Base-by-base conservation (phyloP, 176 grass and related monocot genomes). In the Musa troglodytarum region DNA sequence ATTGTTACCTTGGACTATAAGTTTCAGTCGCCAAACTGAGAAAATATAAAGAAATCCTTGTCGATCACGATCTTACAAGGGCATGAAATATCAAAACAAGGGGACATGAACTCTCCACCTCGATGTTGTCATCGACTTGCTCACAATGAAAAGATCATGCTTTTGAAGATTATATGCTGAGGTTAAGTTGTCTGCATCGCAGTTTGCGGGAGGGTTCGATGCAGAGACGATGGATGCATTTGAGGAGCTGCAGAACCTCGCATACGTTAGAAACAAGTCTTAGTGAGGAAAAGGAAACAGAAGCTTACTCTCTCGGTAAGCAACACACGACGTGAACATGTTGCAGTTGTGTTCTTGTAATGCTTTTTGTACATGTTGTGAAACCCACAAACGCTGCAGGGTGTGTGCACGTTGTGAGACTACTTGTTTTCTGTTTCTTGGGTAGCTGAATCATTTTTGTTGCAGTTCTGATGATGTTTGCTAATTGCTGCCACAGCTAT, bases 191-290 rank as follows among this genome's bases (percentile, higher is more conserved):
- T 28, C 9, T 25, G 50, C 28, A 65, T 65, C 63, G 81, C 82
- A 99, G 95, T 99, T 99, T 89, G 95, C 95, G 53, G 95, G 86
- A 69, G 95, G 95, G 20, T 99, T 99, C 1, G 95, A 99, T 25
- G 71, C 88, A 1, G 95, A 94, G 78, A 99, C 95, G 68, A 99
- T 99, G 95, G 84, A 89, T 53, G 95, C 86, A 43, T 99, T 99
- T 53, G 95, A 99, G 77, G 95, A 99, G 82, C 77, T 99, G 73
- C 83, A 91, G 69, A 99, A 94, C 62, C 86, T 99, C 12, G 95
- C 90, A 76, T 86, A 99, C 81, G 88, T 87, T 74, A 88, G 95
- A 70, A 99, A 99, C 67, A 89, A 83, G 52, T 79, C 81, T 74
- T 84, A 93, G 22, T 22, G 22, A 22, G 55, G 78, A 78, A 68